Evolutionary conservation across 2,329 filamentous ascomycete genomes (phyloP), one percentile per base, ranked within the genome.

Genomic region (Zymoseptoria brevis): DNA sequence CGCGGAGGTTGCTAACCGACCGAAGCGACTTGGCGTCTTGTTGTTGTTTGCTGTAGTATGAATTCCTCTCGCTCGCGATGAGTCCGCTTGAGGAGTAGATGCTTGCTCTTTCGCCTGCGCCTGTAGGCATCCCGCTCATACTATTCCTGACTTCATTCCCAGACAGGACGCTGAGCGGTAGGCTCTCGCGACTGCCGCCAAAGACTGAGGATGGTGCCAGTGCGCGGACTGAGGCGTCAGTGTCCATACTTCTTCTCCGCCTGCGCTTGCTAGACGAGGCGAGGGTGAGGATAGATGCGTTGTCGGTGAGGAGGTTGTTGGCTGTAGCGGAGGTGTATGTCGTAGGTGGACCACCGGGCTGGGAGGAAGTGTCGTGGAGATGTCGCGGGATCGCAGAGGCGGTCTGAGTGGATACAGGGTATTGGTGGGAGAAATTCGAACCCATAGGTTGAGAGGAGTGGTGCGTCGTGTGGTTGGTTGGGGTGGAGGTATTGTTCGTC

Each of bases 261-360:
- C 90, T 85, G 45, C 87, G 84, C 75, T 93, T 90, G 64, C 87
- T 90, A 0, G 88, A 92, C 3, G 89, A 93, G 2, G 90, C 90
- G 13, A 95, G 80, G 0, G 90, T 95, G 61, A 95, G 76, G 66
- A 95, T 92, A 24, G 89, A 93, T 21, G 90, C 90, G 71, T 95
- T 90, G 72, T 95, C 90, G 1, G 88, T 90, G 35, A 93, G 78
- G 5, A 93, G 80, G 67, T 89, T 90, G 74, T 92, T 91, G 56
- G 89, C 89, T 0, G 88, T 93, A 1, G 88, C 88, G n/a, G 82
- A 83, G 55, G 80, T 83, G 73, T 93, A 93, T 0, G 88, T 92
- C 30, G 57, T 59, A 16, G 64, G 64, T 4, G 55, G 45, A 22
- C 64, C 65, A 22, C 58, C 50, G 19, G 51, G 4, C 85, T 66